Base-by-base conservation (phyloP, 1,284 basidiomycete genomes). In the Fomitiporia mediterranea region DNA sequence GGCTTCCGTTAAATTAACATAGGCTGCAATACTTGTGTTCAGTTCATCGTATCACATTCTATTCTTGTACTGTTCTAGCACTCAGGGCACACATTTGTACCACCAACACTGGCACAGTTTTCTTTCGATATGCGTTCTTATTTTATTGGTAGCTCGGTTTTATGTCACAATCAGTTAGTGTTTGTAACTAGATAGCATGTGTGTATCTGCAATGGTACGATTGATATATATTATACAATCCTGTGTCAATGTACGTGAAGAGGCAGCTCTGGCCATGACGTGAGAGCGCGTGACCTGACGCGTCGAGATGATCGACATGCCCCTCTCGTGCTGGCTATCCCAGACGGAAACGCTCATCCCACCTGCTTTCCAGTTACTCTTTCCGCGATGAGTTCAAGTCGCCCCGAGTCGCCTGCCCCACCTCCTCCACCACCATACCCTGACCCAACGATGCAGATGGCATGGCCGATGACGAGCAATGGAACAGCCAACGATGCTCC, bases 401-500 rank as follows among this genome's bases (percentile, higher is more conserved):
- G 28, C 46, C 35, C 53, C n/a, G 9, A 30, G 8, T 49, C 56
- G 7, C 43, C 56, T 23, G 47, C 46, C 3, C 51, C 38, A n/a
- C 83, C 87, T 68, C 79, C 83, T 9, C 43, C 56, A n/a, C 39
- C 46, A 4, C 51, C 38, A n/a, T 83, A 87, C 68, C 79, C 83
- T 9, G 79, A 89, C 67, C 83, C 85, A 9, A 87, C 84, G 1
- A 84, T 81, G 8, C 87, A 88, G 67, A 82, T 89, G 51, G 69
- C 87, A 38, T 90, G 87, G 87, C 88, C 87, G 35, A 76, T 79
- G 6, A 73, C 80, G 37, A 74, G 72, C 39, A 74, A 74, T 52
- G 69, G 67, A 59, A 63, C 61, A 63, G 30, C 60, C 65, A 48
- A 48, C 50, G 57, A 30, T 62, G 40, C 15, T 23, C 8, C 44